A percentile compares a stretch with the other conserved stretches of the same genome.
Evolutionary conservation across 352 stramenopile genomes (phyloP).

Genomic region (Phytopythium helicoides): DNA sequence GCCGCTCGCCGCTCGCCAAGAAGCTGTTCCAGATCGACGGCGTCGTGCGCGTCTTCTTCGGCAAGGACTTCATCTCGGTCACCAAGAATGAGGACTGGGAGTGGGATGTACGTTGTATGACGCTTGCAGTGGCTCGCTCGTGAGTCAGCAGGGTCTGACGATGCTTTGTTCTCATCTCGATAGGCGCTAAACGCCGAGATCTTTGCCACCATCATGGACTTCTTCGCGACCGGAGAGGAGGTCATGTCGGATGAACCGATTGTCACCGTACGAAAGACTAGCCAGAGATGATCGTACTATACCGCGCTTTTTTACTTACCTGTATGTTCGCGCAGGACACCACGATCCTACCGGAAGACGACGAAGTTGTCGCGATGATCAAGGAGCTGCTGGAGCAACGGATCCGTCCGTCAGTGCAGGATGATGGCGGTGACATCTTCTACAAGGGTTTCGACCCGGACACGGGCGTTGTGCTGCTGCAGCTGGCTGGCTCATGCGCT

Average conservation of each 20-base stretch:
- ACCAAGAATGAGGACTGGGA: slow-evolving; percentile 95
- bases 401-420: slow-evolving; percentile 98
- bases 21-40: slow-evolving; percentile 96
- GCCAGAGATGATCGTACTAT: slow-evolving; percentile 1
- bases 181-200: slow-evolving; percentile 89
- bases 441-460: slow-evolving; percentile 97
- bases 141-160: neutral
- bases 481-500: slow-evolving; percentile 95
- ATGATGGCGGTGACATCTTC: slow-evolving; percentile 99
- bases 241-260: slow-evolving; percentile 89
- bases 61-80: slow-evolving; percentile 97
- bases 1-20: slow-evolving; percentile 93
- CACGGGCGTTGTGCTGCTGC: slow-evolving; percentile 88
- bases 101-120: slow-evolving; percentile 87
- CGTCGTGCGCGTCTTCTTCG: slow-evolving; percentile 96
- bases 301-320: too few relatives aligned
- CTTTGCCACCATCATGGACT: slow-evolving; percentile 98
- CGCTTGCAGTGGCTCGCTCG: neutral
- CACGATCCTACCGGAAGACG: slow-evolving; percentile 96
- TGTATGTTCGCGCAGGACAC: too few relatives aligned
- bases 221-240: slow-evolving; percentile 89
- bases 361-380: slow-evolving; percentile 99
- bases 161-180: neutral
- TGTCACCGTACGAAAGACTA: slow-evolving; percentile 47
- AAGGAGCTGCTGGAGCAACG: slow-evolving; percentile 99